Evolutionary conservation across 1,139 yeast species (phyloP).

Genomic region (Geotrichum restrictum): DNA sequence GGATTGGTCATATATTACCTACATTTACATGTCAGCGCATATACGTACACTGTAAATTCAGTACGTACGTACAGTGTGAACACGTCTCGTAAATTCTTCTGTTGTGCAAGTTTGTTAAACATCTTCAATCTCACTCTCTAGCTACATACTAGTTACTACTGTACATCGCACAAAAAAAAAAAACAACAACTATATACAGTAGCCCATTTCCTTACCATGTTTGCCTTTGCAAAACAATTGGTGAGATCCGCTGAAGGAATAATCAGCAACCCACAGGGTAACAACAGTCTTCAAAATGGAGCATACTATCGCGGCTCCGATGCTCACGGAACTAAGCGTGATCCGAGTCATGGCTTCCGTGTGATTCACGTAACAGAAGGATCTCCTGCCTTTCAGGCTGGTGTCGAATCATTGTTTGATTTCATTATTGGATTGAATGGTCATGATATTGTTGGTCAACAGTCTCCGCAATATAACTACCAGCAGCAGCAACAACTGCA

Average conservation of each 20-base stretch:
- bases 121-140: not conserved
- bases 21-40: too few species aligned
- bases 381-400: conserved; percentile 47
- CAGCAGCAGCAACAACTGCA: conserved; percentile 1
- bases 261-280: conserved; percentile 25
- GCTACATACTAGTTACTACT: not conserved
- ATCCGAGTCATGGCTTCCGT: conserved; percentile 50
- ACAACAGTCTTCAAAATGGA: conserved; percentile 41
- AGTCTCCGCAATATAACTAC: not conserved
- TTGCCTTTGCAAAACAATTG: conserved; percentile 80
- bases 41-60: too few species aligned
- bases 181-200: not conserved
- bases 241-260: conserved; percentile 68
- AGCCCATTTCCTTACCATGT: conserved; percentile 50
- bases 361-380: conserved; percentile 48
- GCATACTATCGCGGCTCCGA: conserved; percentile 32
- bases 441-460: conserved; percentile 44
- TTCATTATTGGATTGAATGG: conserved; percentile 75
- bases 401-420: conserved; percentile 82
- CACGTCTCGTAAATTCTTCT: not conserved
- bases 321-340: conserved; percentile 41
- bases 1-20: too few species aligned
- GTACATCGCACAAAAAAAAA: not conserved
- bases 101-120: not conserved
- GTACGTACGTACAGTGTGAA: too few species aligned